Base-by-base conservation (phyloP, 2,329 filamentous ascomycete species). In the Anisogramma anomala region DNA sequence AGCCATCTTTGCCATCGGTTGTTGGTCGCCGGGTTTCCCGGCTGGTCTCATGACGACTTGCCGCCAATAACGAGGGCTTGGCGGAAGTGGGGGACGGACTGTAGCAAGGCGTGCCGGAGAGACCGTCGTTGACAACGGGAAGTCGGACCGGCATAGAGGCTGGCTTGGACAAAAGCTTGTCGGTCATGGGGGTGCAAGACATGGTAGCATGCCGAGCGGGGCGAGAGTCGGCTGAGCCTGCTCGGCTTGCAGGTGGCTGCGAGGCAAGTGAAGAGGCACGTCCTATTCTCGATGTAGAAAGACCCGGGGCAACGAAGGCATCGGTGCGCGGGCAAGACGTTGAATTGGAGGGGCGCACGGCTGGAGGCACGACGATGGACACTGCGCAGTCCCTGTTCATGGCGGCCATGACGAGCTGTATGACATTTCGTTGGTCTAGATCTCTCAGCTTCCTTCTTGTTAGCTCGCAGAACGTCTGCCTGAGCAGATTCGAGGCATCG, bases 51-150 rank as follows among this genome's bases (percentile, higher is more conserved):
- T n/a, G n/a, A n/a, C n/a, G n/a, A n/a, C n/a, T n/a, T 19, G 30
- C 20, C n/a, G 37, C 14, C 30, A n/a, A n/a, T n/a, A n/a, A n/a
- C n/a, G n/a, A n/a, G 22, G 10, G 4, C 4, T 19, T 13, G 22
- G 13, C n/a, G n/a, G n/a, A n/a, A n/a, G n/a, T n/a, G n/a, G n/a
- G n/a, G n/a, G n/a, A n/a, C n/a, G n/a, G n/a, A n/a, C 70, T 62
- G 10, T 71, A 56, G 49, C 76, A 76, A 0, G 72, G 72, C 46
- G 58, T 71, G 17, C 72, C 70, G 6, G 71, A 67, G 20, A 76
- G 71, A 8, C 72, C 72, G 48, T 73, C 69, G 38, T 69, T 63
- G 6, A 55, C 44, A 7, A 49, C 42, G 4, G 56, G 55, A 25
- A 52, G 51, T 38, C 49, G 54, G 13, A 48, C 30, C 5, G 26